These are phyloP conservation scores for Craspedostauros australis DNA, from an alignment of 108 stramenopile species.

Conservation along the genomic window DNA sequence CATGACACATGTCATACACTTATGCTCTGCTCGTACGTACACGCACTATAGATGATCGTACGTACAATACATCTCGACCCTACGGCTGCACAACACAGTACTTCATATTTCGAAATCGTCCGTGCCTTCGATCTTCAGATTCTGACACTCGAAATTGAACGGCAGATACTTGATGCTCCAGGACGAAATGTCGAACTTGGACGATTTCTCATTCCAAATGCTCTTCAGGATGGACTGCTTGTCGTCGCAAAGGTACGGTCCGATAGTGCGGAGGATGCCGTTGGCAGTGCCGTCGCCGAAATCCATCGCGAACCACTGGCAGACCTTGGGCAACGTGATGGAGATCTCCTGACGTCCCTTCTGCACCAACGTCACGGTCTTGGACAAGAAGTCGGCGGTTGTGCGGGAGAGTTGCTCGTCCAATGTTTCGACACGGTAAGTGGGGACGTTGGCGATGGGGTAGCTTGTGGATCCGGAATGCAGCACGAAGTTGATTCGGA, in stretches of 20 bases:
- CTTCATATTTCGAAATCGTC: no score
- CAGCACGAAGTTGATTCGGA: conserved; percentile 62
- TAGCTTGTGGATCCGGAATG: conserved; percentile 63
- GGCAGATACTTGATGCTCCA: conserved; percentile 22
- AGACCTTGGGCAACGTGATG: conserved; percentile 30
- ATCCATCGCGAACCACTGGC: conserved; percentile 47
- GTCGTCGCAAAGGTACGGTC: conserved; percentile 14
- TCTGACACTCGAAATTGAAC: conserved; percentile 35
- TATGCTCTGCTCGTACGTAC: no score
- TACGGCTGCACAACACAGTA: no score
- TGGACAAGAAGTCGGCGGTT: conserved; percentile 10
- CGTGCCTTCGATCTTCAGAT: conserved; percentile 18
- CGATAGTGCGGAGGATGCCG: conserved; percentile 15
- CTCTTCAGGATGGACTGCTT: conserved; percentile 8
- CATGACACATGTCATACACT: no score
- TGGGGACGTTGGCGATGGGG: conserved; percentile 23
- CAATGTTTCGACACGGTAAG: conserved; percentile 19
- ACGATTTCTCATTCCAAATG: conserved; percentile 9
- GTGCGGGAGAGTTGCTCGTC: conserved; percentile 31
- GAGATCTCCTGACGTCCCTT: conserved; percentile 11
- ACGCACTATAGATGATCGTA: no score
- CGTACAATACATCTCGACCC: no score
- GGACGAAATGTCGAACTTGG: conserved; percentile 9
- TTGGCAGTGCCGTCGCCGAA: conserved; percentile 27
- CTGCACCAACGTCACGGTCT: conserved; percentile 3